Conservation (phyloP, 306 rosid genomes). For the Malus fusca region DNA sequence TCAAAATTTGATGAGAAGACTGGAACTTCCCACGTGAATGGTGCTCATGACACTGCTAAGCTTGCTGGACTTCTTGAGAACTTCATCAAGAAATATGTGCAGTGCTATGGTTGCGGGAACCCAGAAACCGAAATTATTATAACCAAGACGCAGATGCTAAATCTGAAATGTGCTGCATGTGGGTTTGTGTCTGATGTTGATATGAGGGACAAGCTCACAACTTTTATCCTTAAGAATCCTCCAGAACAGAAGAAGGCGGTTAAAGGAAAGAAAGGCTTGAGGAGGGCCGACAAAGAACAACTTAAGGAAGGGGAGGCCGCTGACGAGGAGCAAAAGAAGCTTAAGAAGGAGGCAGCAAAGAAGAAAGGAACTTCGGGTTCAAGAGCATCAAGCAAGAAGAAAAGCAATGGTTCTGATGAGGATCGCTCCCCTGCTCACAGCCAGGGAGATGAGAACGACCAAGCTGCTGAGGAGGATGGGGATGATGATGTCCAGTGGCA, state of each 20-base stretch:
- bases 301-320: slow-evolving; percentile 73
- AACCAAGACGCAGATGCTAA: slow-evolving; percentile 64
- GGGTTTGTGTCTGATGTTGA: slow-evolving; percentile 75
- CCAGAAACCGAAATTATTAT: slow-evolving; percentile 77
- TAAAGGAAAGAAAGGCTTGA: slow-evolving; percentile 74
- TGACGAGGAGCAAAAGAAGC: slow-evolving; percentile 60
- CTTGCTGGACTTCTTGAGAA: slow-evolving; percentile 77
- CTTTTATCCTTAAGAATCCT: slow-evolving; percentile 73
- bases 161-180: slow-evolving; percentile 76
- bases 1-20: slow-evolving; percentile 77
- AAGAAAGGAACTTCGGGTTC: slow-evolving; percentile 51
- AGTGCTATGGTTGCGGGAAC: slow-evolving; percentile 74
- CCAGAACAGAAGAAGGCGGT: slow-evolving; percentile 65
- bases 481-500: slow-evolving; percentile 63
- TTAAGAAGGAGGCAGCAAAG: slow-evolving; percentile 49
- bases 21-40: slow-evolving; percentile 67
- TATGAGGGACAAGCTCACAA: slow-evolving; percentile 75
- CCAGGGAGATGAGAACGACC: slow-evolving; percentile 43
- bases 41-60: slow-evolving; percentile 69
- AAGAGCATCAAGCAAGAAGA: slow-evolving; percentile 44
- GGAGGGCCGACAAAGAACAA: slow-evolving; percentile 81
- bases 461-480: slow-evolving; percentile 18
- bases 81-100: slow-evolving; percentile 79
- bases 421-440: slow-evolving; percentile 53
- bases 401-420: slow-evolving; percentile 52